These are phyloP conservation scores for Aspergillus fischeri DNA, from an alignment of 2,329 filamentous ascomycete species.

Conservation along the genomic window DNA sequence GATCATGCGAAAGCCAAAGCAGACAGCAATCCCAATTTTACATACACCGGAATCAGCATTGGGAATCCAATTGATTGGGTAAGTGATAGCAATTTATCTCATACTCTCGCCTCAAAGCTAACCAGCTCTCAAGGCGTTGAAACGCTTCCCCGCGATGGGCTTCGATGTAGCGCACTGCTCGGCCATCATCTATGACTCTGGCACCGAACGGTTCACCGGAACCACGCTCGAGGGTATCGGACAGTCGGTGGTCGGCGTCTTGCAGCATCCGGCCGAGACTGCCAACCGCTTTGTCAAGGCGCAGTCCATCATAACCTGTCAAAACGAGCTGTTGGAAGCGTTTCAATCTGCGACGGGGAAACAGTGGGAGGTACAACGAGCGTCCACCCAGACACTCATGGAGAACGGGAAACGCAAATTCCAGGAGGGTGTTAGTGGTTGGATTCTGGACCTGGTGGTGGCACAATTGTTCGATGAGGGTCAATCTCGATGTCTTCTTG, in stretches of 20 bases:
- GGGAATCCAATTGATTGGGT: constrained; percentile 10
- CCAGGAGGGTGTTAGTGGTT: background rate
- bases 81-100: background rate
- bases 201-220: constrained; percentile 3
- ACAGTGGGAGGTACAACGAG: constrained; percentile 7
- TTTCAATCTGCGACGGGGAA: constrained; percentile 4
- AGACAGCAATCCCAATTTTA: background rate
- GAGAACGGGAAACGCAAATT: constrained; percentile 1
- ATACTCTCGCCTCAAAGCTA: background rate
- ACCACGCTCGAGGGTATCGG: constrained; percentile 7
- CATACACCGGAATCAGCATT: constrained; percentile 4
- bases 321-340: constrained; percentile 7
- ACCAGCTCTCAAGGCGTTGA: background rate
- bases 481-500: constrained; percentile 2
- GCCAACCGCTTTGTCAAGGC: constrained; percentile 8
- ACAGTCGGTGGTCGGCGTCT: constrained; percentile 7
- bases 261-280: constrained; percentile 6
- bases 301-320: constrained; percentile 2
- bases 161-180: constrained; percentile 1
- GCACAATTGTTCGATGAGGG: constrained; percentile 2
- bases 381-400: background rate
- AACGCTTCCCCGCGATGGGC: constrained; percentile 3
- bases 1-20: constrained; percentile 1
- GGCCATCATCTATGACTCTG: constrained; percentile 8
- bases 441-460: constrained; percentile 5